phyloP scores from a whole-genome alignment of 1,284 basidiomycete species.

The Leccinum pachyderme region DNA sequence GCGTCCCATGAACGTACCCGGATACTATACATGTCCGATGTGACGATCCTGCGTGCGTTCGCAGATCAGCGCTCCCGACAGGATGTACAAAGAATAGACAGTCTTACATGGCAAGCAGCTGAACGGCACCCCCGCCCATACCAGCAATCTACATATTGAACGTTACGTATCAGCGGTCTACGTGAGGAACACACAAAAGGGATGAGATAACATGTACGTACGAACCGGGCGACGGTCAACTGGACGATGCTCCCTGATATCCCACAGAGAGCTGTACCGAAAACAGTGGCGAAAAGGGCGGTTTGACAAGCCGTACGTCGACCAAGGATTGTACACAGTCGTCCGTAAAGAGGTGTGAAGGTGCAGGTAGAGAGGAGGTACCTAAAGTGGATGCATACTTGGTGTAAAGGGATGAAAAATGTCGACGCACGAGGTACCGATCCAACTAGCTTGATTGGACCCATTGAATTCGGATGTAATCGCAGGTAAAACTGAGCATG shows the following conservation, averaged over 20 bases:
- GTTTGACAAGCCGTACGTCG: constrained; percentile 14
- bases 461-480: constrained; percentile 20
- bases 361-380: constrained; percentile 18
- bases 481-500: constrained; percentile 15
- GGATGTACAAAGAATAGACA: neutral
- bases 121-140: constrained; percentile 13
- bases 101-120: constrained; percentile 11
- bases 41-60: constrained; percentile 7
- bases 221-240: constrained; percentile 15
- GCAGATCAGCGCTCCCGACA: neutral
- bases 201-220: constrained; percentile 1
- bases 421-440: constrained; percentile 15
- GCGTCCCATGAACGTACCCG: constrained; percentile 5
- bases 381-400: constrained; percentile 1
- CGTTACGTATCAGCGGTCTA: neutral
- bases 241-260: constrained; percentile 10
- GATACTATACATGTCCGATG: constrained; percentile 14
- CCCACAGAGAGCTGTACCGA: constrained; percentile 17
- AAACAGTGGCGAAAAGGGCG: constrained; percentile 8
- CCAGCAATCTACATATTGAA: constrained; percentile 11
- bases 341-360: constrained; percentile 21
- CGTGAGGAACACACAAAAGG: neutral
- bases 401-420: neutral
- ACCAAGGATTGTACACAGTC: constrained; percentile 16
- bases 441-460: constrained; percentile 21